Base-by-base conservation (phyloP, 2,329 filamentous ascomycete species). In the Fusarium pseudocircinatum region DNA sequence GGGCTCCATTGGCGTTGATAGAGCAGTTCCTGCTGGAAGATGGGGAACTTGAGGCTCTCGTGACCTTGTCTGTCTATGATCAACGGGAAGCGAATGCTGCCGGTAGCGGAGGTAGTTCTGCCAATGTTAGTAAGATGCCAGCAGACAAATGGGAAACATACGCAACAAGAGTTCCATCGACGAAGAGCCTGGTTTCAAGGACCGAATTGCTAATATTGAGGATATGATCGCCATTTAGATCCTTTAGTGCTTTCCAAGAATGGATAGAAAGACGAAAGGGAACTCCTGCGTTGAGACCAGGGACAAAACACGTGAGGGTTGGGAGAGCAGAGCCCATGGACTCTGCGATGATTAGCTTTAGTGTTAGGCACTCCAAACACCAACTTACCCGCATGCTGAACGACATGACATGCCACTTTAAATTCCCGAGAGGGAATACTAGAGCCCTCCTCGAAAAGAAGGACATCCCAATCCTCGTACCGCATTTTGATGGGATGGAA, bases 401-500 rank as follows among this genome's bases (percentile, higher is more conserved):
- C 87, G 37, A 92, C 90, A 79, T 93, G 92, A 80, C 93, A 97
- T 69, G 89, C 87, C 13, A 93, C 94, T 78, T 91, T 92, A 86
- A 96, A 97, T 82, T 97, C 94, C 81, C 94, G 93, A 62, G 95
- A 82, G 2, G 94, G 94, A 18, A 92, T 80, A 76, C 90, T 91
- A 75, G 87, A 90, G 69, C 88, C 87, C 69, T 81, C 82, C 0
- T 93, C 92, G 80, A 97, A 97, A 69, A 97, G 85, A 47, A 97
- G 89, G 62, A 96, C 88, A 78, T 97, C 94, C 94, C 94, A 97
- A 78, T 94, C 91, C 76, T 94, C 89, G 86, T 93, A 97, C 67
- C 94, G 91, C 94, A 97, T 97, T 24, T 57, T 73, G 76, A 20
- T 46, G 44, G 26, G 34, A 47, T 86, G 81, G 60, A 65, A 61